Evolutionary conservation across 108 stramenopile genomes (phyloP), one percentile per base, ranked within the genome.

Genomic region (Thalassiosira profunda): DNA sequence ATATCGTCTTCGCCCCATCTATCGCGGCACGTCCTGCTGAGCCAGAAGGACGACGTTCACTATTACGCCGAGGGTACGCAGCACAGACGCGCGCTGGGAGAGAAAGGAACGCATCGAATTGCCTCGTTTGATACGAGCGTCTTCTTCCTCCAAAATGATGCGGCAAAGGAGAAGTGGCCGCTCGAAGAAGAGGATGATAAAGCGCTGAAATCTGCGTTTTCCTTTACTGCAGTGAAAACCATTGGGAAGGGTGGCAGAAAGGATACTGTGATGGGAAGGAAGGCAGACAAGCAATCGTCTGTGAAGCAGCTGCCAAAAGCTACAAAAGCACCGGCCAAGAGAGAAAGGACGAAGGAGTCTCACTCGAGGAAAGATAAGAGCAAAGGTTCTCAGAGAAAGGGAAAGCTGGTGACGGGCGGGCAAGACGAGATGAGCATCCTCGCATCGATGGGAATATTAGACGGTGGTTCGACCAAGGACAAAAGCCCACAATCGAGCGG

Each of bases 121-220:
- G 89, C 93, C 21, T 88, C 87, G 5, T 92, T 92, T 64, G 91
- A 95, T 58, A 91, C 93, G 2, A 88, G 87, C 24, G 72, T 95
- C 9, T 87, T 95, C 25, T 89, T 91, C 56, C 70, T 91, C 18
- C 93, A 95, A 55, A 95, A 90, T 57, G 61, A 54, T 38, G 72
- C 76, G 2, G 93, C 81, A 0, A 71, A 75, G 46, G 11, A 31
- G 7, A 74, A 77, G 63, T 88, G 86, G 88, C 66, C 70, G 7
- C 12, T 92, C 15, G 21, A 45, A 12, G 63, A 70, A n/a, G 48
- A 45, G 3, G 67, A 62, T 30, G 48, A 84, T 29, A 51, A 58
- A 0, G 58, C 67, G 21, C 52, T 91, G 28, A 67, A 67, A 35
- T 20, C 38, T 2, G 87, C 87, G 2, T 91, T 91, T 79, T 59